phyloP scores from a whole-genome alignment of 192 early-diverging fungal genomes.

The Backusella westeae region DNA sequence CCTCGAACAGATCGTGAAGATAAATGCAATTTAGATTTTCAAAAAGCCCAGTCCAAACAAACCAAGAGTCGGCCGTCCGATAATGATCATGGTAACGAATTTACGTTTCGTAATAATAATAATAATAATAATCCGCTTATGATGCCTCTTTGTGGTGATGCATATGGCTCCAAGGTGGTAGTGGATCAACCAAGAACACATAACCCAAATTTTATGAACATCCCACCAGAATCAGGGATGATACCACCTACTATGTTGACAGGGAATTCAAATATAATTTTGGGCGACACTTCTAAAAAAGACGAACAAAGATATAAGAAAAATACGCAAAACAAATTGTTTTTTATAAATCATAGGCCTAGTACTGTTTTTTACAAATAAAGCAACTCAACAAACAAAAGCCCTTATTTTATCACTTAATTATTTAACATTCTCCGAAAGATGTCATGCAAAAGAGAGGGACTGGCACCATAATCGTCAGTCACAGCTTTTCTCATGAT shows the following conservation, averaged over 20 bases:
- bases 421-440: background rate
- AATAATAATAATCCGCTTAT: no score
- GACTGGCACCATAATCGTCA: no score
- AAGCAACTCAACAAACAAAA: background rate
- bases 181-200: background rate
- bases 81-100: background rate
- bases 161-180: background rate
- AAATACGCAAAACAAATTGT: background rate
- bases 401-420: background rate
- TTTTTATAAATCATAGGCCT: background rate
- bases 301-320: background rate
- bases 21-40: background rate
- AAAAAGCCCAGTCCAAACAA: background rate
- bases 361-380: background rate
- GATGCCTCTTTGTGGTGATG: background rate
- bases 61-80: background rate
- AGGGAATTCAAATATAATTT: background rate
- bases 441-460: background rate
- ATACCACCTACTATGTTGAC: background rate
- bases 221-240: background rate
- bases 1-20: background rate
- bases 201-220: background rate
- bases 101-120: background rate
- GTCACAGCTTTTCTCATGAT: no score
- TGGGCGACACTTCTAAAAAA: background rate